Evolutionary conservation across 257 asterid genomes (phyloP).

Genomic region (Ajuga chamaepitys): DNA sequence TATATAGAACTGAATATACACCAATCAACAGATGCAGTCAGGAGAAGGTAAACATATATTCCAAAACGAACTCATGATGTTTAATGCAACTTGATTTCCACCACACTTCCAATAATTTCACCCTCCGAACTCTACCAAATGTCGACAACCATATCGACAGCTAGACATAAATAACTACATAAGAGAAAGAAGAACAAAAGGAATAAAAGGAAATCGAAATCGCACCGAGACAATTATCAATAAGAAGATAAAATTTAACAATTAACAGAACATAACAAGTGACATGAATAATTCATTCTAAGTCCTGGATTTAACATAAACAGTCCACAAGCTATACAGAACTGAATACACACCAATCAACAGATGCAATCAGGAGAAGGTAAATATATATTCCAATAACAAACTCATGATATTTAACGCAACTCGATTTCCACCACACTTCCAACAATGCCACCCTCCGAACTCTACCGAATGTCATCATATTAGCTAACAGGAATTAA

Average conservation of each 20-base stretch:
- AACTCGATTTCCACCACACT: neutral
- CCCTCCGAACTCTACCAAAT: too few species aligned
- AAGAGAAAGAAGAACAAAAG: neutral
- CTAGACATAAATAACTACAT: neutral
- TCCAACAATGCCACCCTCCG: neutral
- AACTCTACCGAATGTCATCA: too few species aligned
- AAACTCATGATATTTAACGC: neutral
- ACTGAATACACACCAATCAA: neutral
- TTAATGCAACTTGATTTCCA: neutral
- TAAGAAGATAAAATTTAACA: neutral
- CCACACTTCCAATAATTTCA: too few species aligned
- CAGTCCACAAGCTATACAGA: neutral
- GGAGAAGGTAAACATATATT: neutral
- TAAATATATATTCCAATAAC: neutral
- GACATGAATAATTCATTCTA: neutral
- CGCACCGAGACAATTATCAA: constrained; percentile 1
- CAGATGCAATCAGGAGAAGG: neutral
- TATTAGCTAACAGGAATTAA: too few species aligned
- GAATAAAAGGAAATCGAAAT: neutral
- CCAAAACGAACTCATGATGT: neutral
- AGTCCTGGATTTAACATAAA: neutral
- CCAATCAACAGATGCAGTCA: neutral
- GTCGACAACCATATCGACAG: too few species aligned
- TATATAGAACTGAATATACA: neutral
- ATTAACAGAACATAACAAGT: neutral